Conservation (phyloP, 208 protist species). For the Acanthamoeba triangularis region DNA sequence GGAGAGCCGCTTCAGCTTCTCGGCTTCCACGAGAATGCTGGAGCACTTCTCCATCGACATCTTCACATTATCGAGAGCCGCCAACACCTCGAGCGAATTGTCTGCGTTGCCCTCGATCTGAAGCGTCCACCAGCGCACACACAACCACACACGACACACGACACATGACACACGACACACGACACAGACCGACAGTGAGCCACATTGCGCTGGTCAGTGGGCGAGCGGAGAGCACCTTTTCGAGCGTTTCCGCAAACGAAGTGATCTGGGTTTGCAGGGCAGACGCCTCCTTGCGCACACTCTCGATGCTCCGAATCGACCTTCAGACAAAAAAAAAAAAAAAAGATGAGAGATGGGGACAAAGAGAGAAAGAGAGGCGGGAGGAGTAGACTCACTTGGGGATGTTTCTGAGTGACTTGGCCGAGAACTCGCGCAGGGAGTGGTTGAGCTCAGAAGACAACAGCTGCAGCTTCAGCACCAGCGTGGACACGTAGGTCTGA, state of each 20-base stretch:
- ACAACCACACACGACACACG: not conserved
- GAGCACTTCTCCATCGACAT: conserved; percentile 57
- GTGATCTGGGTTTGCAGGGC: conserved; percentile 21
- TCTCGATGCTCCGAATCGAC: conserved; percentile 48
- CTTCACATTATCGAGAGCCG: conserved; percentile 25
- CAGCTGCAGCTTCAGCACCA: conserved; percentile 67
- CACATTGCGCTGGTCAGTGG: not conserved
- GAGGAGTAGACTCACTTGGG: not conserved
- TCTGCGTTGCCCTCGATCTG: conserved; percentile 56
- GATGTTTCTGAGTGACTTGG: conserved; percentile 28
- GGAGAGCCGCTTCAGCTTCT: conserved; percentile 58
- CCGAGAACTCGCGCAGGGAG: conserved; percentile 49
- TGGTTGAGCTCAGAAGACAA: conserved; percentile 67
- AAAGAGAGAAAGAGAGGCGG: not conserved
- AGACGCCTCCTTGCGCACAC: conserved; percentile 3
- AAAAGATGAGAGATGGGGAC: not conserved
- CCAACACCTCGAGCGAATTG: conserved; percentile 31
- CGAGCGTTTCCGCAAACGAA: not conserved
- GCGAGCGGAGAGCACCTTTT: not conserved
- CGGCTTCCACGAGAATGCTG: conserved; percentile 28
- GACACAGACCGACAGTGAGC: not conserved
- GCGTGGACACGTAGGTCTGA: conserved; percentile 18
- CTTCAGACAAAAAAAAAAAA: not conserved
- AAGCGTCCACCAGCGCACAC: not conserved
- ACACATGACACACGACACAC: not conserved